A percentile compares a stretch with the other conserved stretches of the same genome.
Conservation (phyloP, 768 basidiomycete genomes). For the Tubosaeta sp. region DNA sequence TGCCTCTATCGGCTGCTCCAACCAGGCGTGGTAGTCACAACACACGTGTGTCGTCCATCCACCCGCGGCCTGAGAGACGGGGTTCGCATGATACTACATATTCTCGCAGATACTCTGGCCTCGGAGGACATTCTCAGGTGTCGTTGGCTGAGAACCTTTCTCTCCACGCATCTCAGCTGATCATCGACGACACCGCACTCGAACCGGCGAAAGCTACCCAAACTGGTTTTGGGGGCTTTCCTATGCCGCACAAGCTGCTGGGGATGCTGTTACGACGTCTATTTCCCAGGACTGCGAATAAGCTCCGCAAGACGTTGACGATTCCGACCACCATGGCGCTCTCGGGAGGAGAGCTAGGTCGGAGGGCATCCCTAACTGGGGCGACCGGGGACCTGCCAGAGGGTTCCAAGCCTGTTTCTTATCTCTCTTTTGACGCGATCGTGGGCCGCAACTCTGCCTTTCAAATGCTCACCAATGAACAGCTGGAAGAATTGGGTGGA, state of each 20-base stretch:
- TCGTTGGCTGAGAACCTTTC: constrained; percentile 18
- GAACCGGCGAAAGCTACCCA: constrained; percentile 29
- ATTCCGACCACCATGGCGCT: constrained; percentile 68
- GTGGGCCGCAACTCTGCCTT: constrained; percentile 84
- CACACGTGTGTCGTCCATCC: background rate
- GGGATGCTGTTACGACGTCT: constrained; percentile 45
- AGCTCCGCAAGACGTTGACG: constrained; percentile 66
- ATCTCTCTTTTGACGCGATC: constrained; percentile 79
- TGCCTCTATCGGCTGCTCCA: constrained; percentile 21
- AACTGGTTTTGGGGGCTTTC: constrained; percentile 68
- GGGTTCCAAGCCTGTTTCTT: constrained; percentile 59
- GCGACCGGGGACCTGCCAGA: constrained; percentile 21
- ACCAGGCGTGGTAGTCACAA: constrained; percentile 26
- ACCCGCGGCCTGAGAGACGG: constrained; percentile 8
- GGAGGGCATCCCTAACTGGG: constrained; percentile 19
- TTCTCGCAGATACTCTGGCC: constrained; percentile 12
- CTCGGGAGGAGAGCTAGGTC: constrained; percentile 26
- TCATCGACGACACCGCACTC: constrained; percentile 13
- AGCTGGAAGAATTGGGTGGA: constrained; percentile 89
- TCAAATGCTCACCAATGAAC: constrained; percentile 64
- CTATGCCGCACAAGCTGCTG: constrained; percentile 59
- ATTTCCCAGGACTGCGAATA: constrained; percentile 60
- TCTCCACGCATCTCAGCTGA: constrained; percentile 6
- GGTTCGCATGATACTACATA: constrained; percentile 6
- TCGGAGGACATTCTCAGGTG: constrained; percentile 9